These are phyloP conservation scores for Neofusicoccum sp. DNA, from an alignment of 2,329 filamentous ascomycete species.

Conservation along the genomic window DNA sequence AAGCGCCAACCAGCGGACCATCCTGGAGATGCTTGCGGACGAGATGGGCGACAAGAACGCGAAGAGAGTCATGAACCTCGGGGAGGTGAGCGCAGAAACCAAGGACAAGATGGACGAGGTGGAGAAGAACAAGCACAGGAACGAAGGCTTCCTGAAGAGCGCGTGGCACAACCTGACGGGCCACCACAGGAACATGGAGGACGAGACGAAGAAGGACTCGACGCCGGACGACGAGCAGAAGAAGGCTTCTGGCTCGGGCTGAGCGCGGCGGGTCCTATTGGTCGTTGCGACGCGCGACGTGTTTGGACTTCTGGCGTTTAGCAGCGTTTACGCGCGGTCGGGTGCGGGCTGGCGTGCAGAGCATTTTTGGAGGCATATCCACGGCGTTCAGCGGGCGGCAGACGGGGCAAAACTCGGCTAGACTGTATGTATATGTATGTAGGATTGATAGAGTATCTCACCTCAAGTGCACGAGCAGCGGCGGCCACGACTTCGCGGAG, in stretches of 20 bases:
- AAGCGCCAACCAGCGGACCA: constrained; percentile 84
- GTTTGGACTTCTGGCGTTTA: constrained; percentile 22
- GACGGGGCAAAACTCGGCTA: constrained; percentile 1
- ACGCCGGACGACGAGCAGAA: constrained; percentile 30
- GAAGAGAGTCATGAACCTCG: constrained; percentile 87
- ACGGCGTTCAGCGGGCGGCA: constrained; percentile 18
- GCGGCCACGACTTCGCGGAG: neutral
- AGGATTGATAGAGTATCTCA: constrained; percentile 19
- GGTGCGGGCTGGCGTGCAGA: constrained; percentile 12
- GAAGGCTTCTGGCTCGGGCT: constrained; percentile 40
- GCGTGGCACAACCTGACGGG: constrained; percentile 94
- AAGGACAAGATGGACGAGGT: constrained; percentile 28
- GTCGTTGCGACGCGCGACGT: neutral
- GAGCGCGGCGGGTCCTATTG: constrained; percentile 11
- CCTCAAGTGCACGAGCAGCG: neutral
- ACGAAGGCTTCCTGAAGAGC: constrained; percentile 89
- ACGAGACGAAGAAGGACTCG: constrained; percentile 38
- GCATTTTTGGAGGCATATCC: constrained; percentile 20
- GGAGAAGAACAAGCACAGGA: constrained; percentile 58
- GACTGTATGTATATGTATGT: constrained; percentile 10
- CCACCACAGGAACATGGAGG: constrained; percentile 51
- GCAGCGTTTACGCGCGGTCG: constrained; percentile 17
- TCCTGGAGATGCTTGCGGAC: constrained; percentile 94
- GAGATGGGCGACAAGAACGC: constrained; percentile 93
- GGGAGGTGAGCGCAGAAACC: constrained; percentile 46